Conservation (phyloP, 1,284 basidiomycete species). For the Porodaedalea pini region DNA sequence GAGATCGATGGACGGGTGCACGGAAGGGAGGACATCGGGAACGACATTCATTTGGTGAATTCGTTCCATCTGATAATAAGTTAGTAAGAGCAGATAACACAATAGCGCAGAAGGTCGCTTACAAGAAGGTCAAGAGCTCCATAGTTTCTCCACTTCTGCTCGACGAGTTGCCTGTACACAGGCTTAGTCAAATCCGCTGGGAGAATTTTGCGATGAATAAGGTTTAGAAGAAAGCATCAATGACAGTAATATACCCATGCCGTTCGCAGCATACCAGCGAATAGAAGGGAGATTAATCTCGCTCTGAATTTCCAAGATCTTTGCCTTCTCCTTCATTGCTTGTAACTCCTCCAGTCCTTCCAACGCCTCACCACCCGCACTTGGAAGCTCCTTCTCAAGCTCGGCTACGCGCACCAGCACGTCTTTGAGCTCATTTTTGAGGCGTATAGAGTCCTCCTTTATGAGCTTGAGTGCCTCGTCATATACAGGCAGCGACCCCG, state of each 20-base stretch:
- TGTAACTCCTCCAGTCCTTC: conserved; percentile 28
- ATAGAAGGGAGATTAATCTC: conserved; percentile 76
- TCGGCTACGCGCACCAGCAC: conserved; percentile 22
- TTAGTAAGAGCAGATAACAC: background rate
- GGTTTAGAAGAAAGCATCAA: background rate
- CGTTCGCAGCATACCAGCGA: conserved; percentile 71
- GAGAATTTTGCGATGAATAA: background rate
- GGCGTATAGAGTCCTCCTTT: conserved; percentile 41
- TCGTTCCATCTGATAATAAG: conserved; percentile 74
- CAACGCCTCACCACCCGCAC: conserved; percentile 28
- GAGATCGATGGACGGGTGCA: conserved; percentile 74
- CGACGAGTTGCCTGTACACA: conserved; percentile 76
- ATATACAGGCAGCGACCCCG: conserved; percentile 74
- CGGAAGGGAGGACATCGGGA: conserved; percentile 77
- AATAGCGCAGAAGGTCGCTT: conserved; percentile 30
- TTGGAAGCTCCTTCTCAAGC: conserved; percentile 28
- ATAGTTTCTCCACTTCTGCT: conserved; percentile 82
- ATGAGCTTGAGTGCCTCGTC: conserved; percentile 77
- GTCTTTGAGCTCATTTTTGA: conserved; percentile 45
- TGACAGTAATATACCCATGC: conserved; percentile 58
- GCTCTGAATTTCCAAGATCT: conserved; percentile 58
- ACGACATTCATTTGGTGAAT: conserved; percentile 86
- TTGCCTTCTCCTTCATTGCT: conserved; percentile 39
- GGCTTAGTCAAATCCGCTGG: conserved; percentile 62
- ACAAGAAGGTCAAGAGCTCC: conserved; percentile 83